Conservation (phyloP, 805 yeast genomes). For the Nakazawaea holstii region DNA sequence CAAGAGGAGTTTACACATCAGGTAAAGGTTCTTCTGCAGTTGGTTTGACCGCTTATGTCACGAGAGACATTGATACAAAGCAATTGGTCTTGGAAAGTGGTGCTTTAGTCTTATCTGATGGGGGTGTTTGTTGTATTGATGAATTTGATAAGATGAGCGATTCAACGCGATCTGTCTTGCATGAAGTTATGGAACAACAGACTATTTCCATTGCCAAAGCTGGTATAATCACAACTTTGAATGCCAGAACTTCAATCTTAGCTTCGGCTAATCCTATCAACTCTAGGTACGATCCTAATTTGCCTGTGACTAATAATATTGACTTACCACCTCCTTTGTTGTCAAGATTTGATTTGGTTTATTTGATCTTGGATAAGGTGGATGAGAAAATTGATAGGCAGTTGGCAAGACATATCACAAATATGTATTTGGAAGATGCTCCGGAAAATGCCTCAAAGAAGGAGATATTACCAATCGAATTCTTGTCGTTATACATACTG, state of each 20-base stretch:
- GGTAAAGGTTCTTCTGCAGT: constrained; percentile 99
- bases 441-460: constrained; percentile 65
- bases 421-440: constrained; percentile 83
- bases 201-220: constrained; percentile 98
- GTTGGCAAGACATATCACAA: constrained; percentile 85
- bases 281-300: constrained; percentile 88
- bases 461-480: constrained; percentile 80
- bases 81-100: constrained; percentile 94
- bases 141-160: constrained; percentile 98
- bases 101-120: constrained; percentile 93
- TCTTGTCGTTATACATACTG: constrained; percentile 82
- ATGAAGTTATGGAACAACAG: constrained; percentile 99
- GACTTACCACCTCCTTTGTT: constrained; percentile 95
- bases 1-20: constrained; percentile 95
- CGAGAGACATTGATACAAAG: constrained; percentile 89
- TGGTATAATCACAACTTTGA: constrained; percentile 93
- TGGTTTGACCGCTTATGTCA: constrained; percentile 95
- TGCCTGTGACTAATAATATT: constrained; percentile 92
- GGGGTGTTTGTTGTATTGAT: constrained; percentile 98
- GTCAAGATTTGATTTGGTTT: constrained; percentile 93
- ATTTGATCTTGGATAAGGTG: constrained; percentile 85
- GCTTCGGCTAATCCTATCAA: constrained; percentile 98
- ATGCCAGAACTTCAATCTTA: constrained; percentile 91
- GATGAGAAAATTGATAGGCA: constrained; percentile 81
- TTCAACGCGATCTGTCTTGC: constrained; percentile 87